Evolutionary conservation across 495 filamentous ascomycete species (phyloP).

Genomic region (Penicillium canariense): DNA sequence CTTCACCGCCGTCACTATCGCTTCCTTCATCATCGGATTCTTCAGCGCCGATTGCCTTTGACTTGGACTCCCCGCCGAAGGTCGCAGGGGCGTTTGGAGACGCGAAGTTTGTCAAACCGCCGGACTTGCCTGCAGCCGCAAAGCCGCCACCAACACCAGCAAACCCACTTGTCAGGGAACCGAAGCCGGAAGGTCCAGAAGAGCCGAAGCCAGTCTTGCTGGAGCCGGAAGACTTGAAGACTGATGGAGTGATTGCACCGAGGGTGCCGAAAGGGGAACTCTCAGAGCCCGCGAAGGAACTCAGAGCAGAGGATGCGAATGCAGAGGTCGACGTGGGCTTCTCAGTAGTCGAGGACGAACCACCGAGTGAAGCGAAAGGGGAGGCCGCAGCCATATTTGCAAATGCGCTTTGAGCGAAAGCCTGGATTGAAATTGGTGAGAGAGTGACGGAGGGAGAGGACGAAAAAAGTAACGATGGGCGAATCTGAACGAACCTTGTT

Average conservation of each 20-base stretch:
- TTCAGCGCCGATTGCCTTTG: constrained; percentile 70
- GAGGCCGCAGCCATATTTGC: constrained; percentile 51
- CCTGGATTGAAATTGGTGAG: constrained; percentile 27
- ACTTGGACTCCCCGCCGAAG: constrained; percentile 53
- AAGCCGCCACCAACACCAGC: constrained; percentile 56
- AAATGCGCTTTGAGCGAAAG: constrained; percentile 49
- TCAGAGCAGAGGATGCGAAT: constrained; percentile 53
- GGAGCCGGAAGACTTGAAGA: constrained; percentile 35
- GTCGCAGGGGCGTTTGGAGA: constrained; percentile 55
- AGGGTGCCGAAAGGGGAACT: constrained; percentile 57
- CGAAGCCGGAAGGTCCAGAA: constrained; percentile 32
- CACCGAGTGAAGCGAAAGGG: constrained; percentile 46
- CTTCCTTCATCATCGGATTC: constrained; percentile 60
- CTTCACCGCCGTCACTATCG: constrained; percentile 41
- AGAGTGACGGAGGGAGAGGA: background rate
- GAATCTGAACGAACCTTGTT: constrained; percentile 13
- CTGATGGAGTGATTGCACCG: constrained; percentile 39
- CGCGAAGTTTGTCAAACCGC: constrained; percentile 67
- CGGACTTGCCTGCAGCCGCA: constrained; percentile 43
- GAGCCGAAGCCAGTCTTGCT: constrained; percentile 11
- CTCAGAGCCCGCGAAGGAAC: constrained; percentile 51
- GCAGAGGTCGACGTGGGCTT: constrained; percentile 42
- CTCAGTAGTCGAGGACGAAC: constrained; percentile 20
- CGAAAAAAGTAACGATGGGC: background rate
- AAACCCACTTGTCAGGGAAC: constrained; percentile 40